phyloP scores from a whole-genome alignment of 139 green algal species.

The Cymbomonas tetramitiformis region DNA sequence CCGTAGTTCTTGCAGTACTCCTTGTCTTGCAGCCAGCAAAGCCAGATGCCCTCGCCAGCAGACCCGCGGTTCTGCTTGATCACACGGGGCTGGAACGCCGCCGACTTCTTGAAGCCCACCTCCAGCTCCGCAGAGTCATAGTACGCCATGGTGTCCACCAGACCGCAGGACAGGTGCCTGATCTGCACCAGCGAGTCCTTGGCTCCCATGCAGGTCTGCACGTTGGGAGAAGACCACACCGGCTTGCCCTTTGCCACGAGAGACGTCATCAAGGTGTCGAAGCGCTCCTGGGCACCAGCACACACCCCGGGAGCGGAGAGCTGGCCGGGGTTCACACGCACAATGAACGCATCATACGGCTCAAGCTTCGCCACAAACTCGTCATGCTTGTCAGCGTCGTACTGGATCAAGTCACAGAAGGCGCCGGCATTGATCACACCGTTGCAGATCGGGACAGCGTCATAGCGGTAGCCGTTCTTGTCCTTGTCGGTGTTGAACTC shows the following conservation, averaged over 20 bases:
- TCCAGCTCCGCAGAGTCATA: conserved; percentile 17
- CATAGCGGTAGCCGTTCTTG: conserved; percentile 15
- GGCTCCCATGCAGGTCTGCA: conserved; percentile 19
- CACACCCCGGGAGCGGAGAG: background rate
- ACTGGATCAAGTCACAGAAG: conserved; percentile 8
- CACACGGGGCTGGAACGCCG: conserved; percentile 14
- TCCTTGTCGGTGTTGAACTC: conserved; percentile 25
- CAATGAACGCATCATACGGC: conserved; percentile 15
- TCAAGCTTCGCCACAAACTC: background rate
- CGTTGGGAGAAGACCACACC: conserved; percentile 7
- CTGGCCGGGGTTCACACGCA: conserved; percentile 25
- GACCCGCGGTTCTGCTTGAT: conserved; percentile 31
- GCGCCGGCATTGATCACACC: conserved; percentile 20
- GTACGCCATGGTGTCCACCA: conserved; percentile 30
- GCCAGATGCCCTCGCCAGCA: conserved; percentile 29
- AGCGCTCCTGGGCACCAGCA: background rate
- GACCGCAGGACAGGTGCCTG: conserved; percentile 16
- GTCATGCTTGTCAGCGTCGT: conserved; percentile 18
- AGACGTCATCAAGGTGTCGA: conserved; percentile 6
- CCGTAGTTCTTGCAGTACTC: background rate
- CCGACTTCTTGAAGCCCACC: conserved; percentile 19
- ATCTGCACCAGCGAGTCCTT: conserved; percentile 28
- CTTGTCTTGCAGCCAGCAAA: conserved; percentile 5
- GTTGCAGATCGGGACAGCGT: conserved; percentile 31
- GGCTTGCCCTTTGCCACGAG: background rate